These are phyloP conservation scores for Ceratocystis albifundus DNA, from an alignment of 2,329 filamentous ascomycete species.

Conservation along the genomic window DNA sequence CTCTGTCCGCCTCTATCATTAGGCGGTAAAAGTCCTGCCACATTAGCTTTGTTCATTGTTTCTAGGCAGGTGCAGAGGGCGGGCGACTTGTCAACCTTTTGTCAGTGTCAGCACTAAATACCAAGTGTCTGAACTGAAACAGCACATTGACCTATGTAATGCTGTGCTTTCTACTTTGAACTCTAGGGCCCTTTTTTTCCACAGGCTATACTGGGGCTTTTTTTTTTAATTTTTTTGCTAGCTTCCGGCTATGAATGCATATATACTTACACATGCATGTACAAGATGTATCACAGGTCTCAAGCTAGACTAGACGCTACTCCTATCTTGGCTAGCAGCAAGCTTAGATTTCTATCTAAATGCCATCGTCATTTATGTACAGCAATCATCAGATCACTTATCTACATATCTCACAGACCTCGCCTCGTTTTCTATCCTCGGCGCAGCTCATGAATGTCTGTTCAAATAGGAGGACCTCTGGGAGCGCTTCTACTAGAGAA, in stretches of 20 bases:
- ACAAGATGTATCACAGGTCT: not conserved
- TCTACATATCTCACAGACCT: not conserved
- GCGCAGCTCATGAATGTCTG: not conserved
- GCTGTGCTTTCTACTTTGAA: not conserved
- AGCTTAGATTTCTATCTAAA: not conserved
- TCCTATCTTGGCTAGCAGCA: not conserved
- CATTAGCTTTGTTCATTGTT: slow-evolving; percentile 9
- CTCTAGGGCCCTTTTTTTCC: too few species aligned
- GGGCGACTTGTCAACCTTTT: not conserved
- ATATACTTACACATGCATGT: not conserved
- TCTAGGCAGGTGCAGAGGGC: not conserved
- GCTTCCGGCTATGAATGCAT: not conserved
- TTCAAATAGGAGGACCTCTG: not conserved
- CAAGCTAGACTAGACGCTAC: slow-evolving; percentile 6
- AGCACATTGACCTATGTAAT: not conserved
- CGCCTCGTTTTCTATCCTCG: not conserved
- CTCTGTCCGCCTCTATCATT: not conserved
- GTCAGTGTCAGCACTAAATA: slow-evolving; percentile 1
- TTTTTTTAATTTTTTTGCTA: not conserved
- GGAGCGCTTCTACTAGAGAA: not conserved
- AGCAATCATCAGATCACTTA: not conserved
- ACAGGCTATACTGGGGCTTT: too few species aligned
- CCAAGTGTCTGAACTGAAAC: slow-evolving; percentile 7
- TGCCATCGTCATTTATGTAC: not conserved
- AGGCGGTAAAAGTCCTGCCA: not conserved